Evolutionary conservation across 163 green algal species (phyloP).

Genomic region (Scenedesmus sp.): DNA sequence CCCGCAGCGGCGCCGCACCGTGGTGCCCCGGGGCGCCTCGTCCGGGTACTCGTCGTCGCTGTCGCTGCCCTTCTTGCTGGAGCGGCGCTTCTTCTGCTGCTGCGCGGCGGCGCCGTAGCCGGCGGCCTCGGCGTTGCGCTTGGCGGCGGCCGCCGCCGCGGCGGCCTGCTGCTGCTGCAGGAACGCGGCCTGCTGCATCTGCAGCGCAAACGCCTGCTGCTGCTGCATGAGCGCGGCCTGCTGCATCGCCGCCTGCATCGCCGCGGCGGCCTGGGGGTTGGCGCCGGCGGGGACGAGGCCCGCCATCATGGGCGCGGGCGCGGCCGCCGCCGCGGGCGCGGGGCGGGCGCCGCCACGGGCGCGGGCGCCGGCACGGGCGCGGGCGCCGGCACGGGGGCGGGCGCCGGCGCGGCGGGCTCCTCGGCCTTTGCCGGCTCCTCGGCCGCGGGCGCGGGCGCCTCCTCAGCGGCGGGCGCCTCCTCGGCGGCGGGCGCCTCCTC

Average conservation of each 20-base stretch:
- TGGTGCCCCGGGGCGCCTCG: too few species aligned
- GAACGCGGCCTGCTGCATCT: constrained; percentile 22
- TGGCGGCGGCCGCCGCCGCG: constrained; percentile 14
- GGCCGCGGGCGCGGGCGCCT: too few species aligned
- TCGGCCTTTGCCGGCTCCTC: too few species aligned
- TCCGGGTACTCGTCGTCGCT: too few species aligned
- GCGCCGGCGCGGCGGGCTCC: neutral
- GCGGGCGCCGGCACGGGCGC: neutral
- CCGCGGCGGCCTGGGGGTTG: neutral
- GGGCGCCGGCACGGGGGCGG: neutral
- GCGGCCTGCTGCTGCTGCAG: neutral
- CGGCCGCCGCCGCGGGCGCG: neutral
- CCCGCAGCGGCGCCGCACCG: too few species aligned
- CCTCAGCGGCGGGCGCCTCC: neutral
- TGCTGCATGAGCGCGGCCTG: neutral
- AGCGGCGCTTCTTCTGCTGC: constrained; percentile 39
- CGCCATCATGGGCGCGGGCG: constrained; percentile 3
- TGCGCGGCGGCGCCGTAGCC: neutral
- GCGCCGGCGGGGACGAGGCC: neutral
- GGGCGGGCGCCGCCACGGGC: neutral
- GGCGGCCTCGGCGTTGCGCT: neutral
- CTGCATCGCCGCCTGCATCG: constrained; percentile 14
- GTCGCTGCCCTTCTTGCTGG: too few species aligned
- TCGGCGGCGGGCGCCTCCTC: neutral
- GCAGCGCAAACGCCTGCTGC: neutral